A percentile compares a stretch with the other conserved stretches of the same genome.
phyloP scores from a whole-genome alignment of 2,329 filamentous ascomycete genomes.

The Ophiostoma angusticollis region DNA sequence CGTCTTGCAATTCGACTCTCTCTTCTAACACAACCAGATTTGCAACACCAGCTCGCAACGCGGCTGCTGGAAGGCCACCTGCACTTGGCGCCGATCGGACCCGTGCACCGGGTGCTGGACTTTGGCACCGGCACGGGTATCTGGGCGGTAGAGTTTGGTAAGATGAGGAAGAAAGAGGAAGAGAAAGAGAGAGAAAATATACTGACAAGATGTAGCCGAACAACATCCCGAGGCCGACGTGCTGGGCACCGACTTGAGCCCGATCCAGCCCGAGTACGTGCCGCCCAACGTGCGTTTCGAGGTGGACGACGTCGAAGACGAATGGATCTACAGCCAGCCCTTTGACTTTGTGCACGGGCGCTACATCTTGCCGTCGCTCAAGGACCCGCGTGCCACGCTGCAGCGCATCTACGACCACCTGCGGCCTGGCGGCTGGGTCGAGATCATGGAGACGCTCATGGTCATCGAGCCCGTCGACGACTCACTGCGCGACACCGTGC shows the following conservation, averaged over 20 bases:
- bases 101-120: neutral
- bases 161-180: slow-evolving; percentile 30
- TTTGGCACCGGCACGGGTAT: neutral
- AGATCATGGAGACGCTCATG: slow-evolving; percentile 23
- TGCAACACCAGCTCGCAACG: slow-evolving; percentile 21
- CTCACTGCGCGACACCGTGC: slow-evolving; percentile 19
- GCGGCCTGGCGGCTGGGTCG: slow-evolving; percentile 28
- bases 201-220: neutral
- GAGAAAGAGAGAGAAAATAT: slow-evolving; percentile 24
- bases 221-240: slow-evolving; percentile 29
- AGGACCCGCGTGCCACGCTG: slow-evolving; percentile 16
- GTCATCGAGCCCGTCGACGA: slow-evolving; percentile 17
- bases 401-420: slow-evolving; percentile 29
- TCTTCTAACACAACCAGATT: slow-evolving; percentile 19
- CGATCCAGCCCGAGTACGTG: slow-evolving; percentile 51
- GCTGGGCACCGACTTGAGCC: slow-evolving; percentile 52
- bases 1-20: slow-evolving; percentile 21
- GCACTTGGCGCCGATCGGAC: slow-evolving; percentile 21
- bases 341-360: slow-evolving; percentile 42
- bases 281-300: slow-evolving; percentile 65
- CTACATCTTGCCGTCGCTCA: slow-evolving; percentile 10
- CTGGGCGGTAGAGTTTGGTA: neutral
- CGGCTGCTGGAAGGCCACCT: slow-evolving; percentile 30
- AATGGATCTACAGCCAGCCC: slow-evolving; percentile 34
- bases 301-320: slow-evolving; percentile 49